A percentile compares a stretch with the other conserved stretches of the same genome.
These are phyloP conservation scores for Leptodontidium sp. DNA, from an alignment of 2,329 filamentous ascomycete genomes.

Conservation along the genomic window DNA sequence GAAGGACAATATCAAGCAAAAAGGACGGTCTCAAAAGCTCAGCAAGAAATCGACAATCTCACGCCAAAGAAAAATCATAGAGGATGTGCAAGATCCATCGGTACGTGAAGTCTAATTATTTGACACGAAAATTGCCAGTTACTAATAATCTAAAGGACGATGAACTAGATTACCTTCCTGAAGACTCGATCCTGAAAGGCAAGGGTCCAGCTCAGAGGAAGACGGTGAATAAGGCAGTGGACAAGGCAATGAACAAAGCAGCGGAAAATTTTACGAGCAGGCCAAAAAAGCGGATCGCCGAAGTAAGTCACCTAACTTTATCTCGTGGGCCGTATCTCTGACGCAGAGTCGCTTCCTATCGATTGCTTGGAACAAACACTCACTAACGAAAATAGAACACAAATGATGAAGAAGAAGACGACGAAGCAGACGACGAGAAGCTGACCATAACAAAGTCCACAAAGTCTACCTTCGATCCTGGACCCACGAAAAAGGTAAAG, in stretches of 20 bases:
- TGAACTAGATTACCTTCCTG: constrained; percentile 1
- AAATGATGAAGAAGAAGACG: constrained; percentile 3
- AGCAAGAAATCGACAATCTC: neutral
- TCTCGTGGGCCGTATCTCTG: neutral
- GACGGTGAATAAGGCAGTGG: neutral
- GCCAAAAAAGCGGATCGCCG: neutral
- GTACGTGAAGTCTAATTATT: neutral
- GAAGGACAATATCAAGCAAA: neutral
- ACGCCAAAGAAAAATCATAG: neutral
- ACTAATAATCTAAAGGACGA: neutral
- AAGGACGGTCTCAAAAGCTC: neutral
- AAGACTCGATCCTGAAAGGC: neutral
- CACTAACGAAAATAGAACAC: neutral
- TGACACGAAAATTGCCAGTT: neutral
- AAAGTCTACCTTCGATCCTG: too few relatives aligned
- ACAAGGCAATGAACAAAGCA: neutral
- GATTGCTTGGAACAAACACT: neutral
- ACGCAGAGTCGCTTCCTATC: neutral
- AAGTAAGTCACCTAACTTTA: neutral
- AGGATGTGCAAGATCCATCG: neutral
- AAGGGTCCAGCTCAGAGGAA: constrained; percentile 8
- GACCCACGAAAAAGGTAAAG: neutral
- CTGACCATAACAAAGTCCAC: too few relatives aligned
- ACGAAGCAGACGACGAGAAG: neutral
- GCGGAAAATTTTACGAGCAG: neutral